Base-by-base conservation (phyloP, 1,284 basidiomycete species). In the Volvariella volvacea region DNA sequence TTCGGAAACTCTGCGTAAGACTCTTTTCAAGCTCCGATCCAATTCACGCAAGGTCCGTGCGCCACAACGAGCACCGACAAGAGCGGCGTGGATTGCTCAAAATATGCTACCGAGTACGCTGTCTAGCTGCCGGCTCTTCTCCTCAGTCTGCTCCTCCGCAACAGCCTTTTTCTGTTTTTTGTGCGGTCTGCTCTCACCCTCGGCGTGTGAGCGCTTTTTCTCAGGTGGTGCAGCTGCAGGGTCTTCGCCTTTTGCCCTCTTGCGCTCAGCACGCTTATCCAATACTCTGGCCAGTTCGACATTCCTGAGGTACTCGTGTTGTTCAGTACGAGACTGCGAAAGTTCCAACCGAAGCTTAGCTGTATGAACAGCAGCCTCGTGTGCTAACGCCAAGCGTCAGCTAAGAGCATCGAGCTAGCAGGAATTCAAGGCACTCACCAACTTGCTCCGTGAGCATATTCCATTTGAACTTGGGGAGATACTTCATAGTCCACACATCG, bases 401-500 rank as follows among this genome's bases (percentile, higher is more conserved):
- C 10, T 22, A 34, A 32, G 42, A 43, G 16, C 16, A 30, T 25
- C 17, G 19, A 3, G 14, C 25, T n/a, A n/a, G n/a, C n/a, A n/a
- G n/a, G n/a, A n/a, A n/a, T 16, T 40, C 21, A 17, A 39, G 15
- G 48, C 12, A 76, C 92, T 63, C 61, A 94, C 94, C 92, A 59
- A 99, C 87, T 76, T 98, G 95, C 65, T 98, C 96, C 9, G 92
- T 94, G 49, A 99, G 73, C 94, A 97, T 97, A 63, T 88, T 86
- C 96, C 96, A 99, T 62, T 96, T 98, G 75, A 98, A 99, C 52
- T 84, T 89, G 4, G 92, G 92, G 42, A 99, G 72, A 61, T 99
- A 99, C 62, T 95, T 95, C 92, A 99, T 96, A 37, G 96, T 98
- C 96, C 96, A 99, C 4, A 99, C 83, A 53, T 99, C 94, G 59